phyloP scores from a whole-genome alignment of 495 filamentous ascomycete genomes.

The Tetracladium setigerum region DNA sequence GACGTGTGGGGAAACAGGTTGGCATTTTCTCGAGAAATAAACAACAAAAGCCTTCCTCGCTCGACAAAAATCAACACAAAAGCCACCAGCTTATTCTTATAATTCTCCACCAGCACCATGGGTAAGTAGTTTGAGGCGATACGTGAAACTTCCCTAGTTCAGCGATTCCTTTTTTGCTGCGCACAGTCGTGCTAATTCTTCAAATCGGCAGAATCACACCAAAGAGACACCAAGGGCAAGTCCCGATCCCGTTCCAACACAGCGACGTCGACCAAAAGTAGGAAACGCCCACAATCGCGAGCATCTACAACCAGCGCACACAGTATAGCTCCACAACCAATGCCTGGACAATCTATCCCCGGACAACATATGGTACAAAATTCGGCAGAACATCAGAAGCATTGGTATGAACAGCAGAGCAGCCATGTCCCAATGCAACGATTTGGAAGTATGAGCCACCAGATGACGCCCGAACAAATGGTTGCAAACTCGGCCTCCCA shows the following conservation, averaged over 20 bases:
- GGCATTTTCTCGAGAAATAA: constrained; percentile 12
- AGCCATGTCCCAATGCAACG: constrained; percentile 22
- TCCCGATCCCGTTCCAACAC: constrained; percentile 50
- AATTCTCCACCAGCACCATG: constrained; percentile 8
- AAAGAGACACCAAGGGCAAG: constrained; percentile 12
- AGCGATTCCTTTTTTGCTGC: background rate
- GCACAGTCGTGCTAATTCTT: constrained; percentile 10
- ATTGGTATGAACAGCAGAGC: constrained; percentile 41
- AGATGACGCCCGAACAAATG: constrained; percentile 60
- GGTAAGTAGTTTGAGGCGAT: constrained; percentile 6
- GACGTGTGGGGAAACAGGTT: too few relatives aligned
- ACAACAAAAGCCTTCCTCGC: constrained; percentile 15
- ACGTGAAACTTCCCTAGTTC: background rate
- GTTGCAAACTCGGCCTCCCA: constrained; percentile 49
- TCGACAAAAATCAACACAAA: background rate
- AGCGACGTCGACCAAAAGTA: constrained; percentile 44
- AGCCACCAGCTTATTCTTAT: background rate
- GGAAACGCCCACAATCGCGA: constrained; percentile 64
- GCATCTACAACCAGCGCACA: constrained; percentile 81
- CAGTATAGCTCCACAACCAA: constrained; percentile 59
- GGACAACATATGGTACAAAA: constrained; percentile 48
- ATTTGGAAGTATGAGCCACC: constrained; percentile 20
- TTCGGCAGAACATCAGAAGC: constrained; percentile 12
- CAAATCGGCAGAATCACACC: constrained; percentile 12
- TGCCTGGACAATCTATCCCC: constrained; percentile 55